These are phyloP conservation scores for Nannochloropsis oceanica DNA, from an alignment of 108 stramenopile genomes.

Conservation along the genomic window DNA sequence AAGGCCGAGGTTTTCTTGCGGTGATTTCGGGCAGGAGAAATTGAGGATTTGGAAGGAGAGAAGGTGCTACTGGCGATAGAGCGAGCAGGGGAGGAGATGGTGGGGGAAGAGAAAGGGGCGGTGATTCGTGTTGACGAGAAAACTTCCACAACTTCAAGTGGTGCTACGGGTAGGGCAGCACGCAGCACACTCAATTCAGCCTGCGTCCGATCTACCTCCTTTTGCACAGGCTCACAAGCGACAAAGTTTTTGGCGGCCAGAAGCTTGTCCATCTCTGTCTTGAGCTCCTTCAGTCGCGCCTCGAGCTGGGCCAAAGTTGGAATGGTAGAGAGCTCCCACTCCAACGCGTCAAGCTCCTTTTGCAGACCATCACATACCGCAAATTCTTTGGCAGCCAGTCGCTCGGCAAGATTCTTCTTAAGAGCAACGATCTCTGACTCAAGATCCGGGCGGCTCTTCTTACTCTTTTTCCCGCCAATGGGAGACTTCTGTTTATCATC, in stretches of 20 bases:
- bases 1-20: background rate
- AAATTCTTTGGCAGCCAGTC: constrained; percentile 1
- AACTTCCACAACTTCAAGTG: background rate
- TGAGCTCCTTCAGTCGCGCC: background rate
- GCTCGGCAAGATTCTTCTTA: background rate
- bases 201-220: background rate
- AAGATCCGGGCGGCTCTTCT: background rate
- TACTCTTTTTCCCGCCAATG: background rate
- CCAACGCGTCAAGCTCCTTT: background rate
- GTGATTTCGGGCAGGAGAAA: background rate
- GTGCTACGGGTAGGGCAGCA: background rate
- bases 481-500: constrained; percentile 2
- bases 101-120: background rate
- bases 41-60: background rate
- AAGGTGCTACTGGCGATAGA: background rate
- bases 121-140: background rate
- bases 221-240: background rate
- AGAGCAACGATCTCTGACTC: background rate
- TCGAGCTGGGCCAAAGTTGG: background rate
- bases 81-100: background rate
- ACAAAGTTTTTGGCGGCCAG: background rate
- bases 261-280: background rate
- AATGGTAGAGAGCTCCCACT: background rate
- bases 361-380: background rate
- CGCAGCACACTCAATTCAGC: background rate